These are phyloP conservation scores for Trapa incisa DNA, from an alignment of 345 rosid genomes.

Conservation along the genomic window DNA sequence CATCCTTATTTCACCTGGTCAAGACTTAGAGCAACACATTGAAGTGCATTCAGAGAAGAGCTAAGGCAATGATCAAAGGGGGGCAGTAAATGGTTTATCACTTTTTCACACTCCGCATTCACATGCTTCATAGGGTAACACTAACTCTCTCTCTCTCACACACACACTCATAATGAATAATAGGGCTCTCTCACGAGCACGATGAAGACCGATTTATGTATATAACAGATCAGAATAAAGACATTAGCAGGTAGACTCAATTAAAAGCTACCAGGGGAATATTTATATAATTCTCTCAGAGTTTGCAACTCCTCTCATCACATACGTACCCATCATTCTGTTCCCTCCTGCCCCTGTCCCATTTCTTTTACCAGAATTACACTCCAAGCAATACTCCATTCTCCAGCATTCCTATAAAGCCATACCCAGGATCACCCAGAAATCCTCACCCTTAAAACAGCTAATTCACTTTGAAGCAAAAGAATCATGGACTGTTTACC, in stretches of 20 bases:
- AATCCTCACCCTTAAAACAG: constrained; percentile 11
- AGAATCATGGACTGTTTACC: constrained; percentile 4
- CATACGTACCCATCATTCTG: constrained; percentile 35
- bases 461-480: constrained; percentile 5
- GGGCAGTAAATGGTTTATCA: neutral
- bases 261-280: neutral
- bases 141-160: no score
- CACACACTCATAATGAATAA: neutral
- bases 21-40: neutral
- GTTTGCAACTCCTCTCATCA: neutral
- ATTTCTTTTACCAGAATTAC: constrained; percentile 20
- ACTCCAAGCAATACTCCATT: constrained; percentile 40
- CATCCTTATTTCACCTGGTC: neutral
- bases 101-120: neutral
- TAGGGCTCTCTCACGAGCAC: neutral
- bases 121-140: neutral
- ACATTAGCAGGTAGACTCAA: neutral
- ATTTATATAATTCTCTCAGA: neutral
- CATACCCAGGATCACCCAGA: constrained; percentile 16
- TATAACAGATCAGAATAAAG: neutral
- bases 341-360: constrained; percentile 24
- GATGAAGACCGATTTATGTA: neutral
- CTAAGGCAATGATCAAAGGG: neutral
- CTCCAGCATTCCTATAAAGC: constrained; percentile 36
- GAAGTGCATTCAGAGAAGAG: neutral